These are phyloP conservation scores for Naganishia liquefaciens DNA, from an alignment of 1,284 basidiomycete species.

Conservation along the genomic window DNA sequence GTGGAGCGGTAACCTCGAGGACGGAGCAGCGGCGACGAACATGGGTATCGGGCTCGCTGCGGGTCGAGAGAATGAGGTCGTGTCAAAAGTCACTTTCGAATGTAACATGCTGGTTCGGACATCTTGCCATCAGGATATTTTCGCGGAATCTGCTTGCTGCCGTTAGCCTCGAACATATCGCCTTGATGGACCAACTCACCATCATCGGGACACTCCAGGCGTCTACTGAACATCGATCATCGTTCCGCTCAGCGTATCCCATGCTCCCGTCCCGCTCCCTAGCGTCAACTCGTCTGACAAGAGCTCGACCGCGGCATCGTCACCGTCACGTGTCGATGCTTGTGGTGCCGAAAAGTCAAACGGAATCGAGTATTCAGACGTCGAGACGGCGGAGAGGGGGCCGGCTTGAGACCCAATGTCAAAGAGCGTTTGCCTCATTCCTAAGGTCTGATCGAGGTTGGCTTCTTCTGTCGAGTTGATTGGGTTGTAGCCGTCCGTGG, in stretches of 20 bases:
- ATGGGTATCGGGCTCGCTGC: not conserved
- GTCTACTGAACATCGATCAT: conserved; percentile 13
- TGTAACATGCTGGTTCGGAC: too few relatives aligned
- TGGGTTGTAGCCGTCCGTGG: not conserved
- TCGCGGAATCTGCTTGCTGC: too few relatives aligned
- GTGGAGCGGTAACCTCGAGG: not conserved
- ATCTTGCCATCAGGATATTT: too few relatives aligned
- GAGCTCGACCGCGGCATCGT: not conserved
- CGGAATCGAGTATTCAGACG: conserved; percentile 11
- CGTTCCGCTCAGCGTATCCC: conserved; percentile 1
- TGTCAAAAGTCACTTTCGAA: not conserved
- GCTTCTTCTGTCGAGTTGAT: not conserved
- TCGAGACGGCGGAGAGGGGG: conserved; percentile 13
- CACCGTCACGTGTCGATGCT: not conserved
- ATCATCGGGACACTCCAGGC: not conserved
- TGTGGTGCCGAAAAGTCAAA: conserved; percentile 8
- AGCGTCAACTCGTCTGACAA: not conserved
- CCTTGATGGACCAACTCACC: not conserved
- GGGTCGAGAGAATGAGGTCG: too few relatives aligned
- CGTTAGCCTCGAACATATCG: not conserved
- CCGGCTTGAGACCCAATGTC: not conserved
- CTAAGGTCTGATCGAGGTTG: not conserved
- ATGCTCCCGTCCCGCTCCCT: not conserved
- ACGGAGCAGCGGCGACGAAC: not conserved
- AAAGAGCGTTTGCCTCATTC: conserved; percentile 26